Conservation (phyloP, 2,329 filamentous ascomycete species). For the Nigrospora osmanthi region DNA sequence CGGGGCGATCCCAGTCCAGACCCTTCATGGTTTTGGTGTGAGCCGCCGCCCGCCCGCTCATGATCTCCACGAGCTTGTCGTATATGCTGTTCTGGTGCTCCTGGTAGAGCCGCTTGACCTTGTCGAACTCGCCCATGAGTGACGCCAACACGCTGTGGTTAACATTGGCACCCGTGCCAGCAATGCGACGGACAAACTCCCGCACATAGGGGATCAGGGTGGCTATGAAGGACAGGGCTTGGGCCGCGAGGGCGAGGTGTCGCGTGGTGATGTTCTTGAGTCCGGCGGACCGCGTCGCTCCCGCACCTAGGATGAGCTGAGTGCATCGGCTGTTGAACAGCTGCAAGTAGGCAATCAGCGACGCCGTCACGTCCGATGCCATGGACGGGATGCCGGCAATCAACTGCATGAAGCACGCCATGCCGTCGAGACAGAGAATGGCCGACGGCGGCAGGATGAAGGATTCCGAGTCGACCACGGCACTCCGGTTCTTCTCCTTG, state of each 20-base stretch:
- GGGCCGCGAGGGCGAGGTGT: slow-evolving; percentile 84
- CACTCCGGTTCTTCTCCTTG: slow-evolving; percentile 62
- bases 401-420: slow-evolving; percentile 76
- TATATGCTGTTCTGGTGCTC: slow-evolving; percentile 89
- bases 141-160: slow-evolving; percentile 39
- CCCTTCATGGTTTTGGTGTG: slow-evolving; percentile 70
- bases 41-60: slow-evolving; percentile 66
- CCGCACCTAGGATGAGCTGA: slow-evolving; percentile 93
- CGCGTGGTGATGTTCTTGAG: slow-evolving; percentile 95
- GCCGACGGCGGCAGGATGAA: slow-evolving; percentile 84
- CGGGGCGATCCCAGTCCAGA: slow-evolving; percentile 62
- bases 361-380: slow-evolving; percentile 72
- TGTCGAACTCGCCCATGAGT: slow-evolving; percentile 80
- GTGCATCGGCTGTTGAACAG: slow-evolving; percentile 93
- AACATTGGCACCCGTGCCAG: slow-evolving; percentile 33
- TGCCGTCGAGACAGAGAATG: slow-evolving; percentile 69
- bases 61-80: slow-evolving; percentile 89
- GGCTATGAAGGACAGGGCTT: slow-evolving; percentile 81
- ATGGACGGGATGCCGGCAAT: slow-evolving; percentile 82
- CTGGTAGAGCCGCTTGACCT: slow-evolving; percentile 72
- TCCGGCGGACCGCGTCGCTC: slow-evolving; percentile 80
- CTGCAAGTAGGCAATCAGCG: slow-evolving; percentile 78
- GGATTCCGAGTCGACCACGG: slow-evolving; percentile 73
- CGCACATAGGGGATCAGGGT: slow-evolving; percentile 82
- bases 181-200: slow-evolving; percentile 81